phyloP scores from a whole-genome alignment of 371 early-diverging fungal genomes.

The Mortierella sp. region DNA sequence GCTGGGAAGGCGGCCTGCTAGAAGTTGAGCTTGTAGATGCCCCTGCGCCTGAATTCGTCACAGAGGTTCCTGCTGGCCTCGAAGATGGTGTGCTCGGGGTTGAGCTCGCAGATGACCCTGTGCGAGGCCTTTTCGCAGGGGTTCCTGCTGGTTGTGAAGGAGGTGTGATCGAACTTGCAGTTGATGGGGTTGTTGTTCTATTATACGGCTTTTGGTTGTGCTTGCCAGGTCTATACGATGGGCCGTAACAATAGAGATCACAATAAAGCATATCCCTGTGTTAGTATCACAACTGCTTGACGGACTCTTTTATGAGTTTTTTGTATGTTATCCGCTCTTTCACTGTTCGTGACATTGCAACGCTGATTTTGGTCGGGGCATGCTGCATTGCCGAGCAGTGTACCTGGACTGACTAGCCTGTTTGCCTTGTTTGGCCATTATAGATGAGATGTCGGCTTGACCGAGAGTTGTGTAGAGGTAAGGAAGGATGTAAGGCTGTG shows the following conservation, averaged over 20 bases:
- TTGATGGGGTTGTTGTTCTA: not conserved
- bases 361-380: not conserved
- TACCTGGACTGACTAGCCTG: conserved; percentile 7
- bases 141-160: not conserved
- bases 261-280: not conserved
- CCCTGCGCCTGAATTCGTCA: no score
- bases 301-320: not conserved
- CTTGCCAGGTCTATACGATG: conserved; percentile 2
- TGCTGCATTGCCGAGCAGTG: not conserved
- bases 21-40: no score
- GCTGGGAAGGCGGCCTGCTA: no score
- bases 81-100: no score
- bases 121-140: no score
- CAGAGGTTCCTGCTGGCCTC: no score
- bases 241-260: not conserved
- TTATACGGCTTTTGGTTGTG: not conserved
- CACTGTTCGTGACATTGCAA: not conserved
- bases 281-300: not conserved
- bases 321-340: not conserved
- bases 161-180: not conserved
- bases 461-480: not conserved
- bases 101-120: no score
- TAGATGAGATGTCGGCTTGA: not conserved
- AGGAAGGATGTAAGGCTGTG: not conserved
- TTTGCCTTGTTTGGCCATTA: conserved; percentile 5